Percentiles rank a stretch among this genome's conserved stretches.
phyloP scores from a whole-genome alignment of 2,329 filamentous ascomycete species.

The Aspergillus hortae region DNA sequence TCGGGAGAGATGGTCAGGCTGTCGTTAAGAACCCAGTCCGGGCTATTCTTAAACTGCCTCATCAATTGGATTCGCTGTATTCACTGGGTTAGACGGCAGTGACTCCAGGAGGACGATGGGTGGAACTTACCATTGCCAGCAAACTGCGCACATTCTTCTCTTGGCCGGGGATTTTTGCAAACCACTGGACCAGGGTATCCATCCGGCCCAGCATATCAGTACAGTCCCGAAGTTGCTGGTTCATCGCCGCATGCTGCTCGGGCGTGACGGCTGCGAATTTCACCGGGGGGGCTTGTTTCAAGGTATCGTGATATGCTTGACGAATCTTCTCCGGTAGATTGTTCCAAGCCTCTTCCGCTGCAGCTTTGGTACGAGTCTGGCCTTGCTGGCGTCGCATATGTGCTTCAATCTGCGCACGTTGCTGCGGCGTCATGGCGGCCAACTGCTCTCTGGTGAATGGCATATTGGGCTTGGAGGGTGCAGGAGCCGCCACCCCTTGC shows the following conservation, averaged over 20 bases:
- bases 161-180: conserved; percentile 36
- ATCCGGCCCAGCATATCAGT: conserved; percentile 42
- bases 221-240: conserved; percentile 38
- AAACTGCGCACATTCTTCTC: conserved; percentile 37
- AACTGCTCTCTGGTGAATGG: conserved; percentile 34
- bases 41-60: conserved; percentile 41
- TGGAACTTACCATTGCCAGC: conserved; percentile 34
- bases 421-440: conserved; percentile 39
- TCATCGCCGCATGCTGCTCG: conserved; percentile 37
- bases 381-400: conserved; percentile 33
- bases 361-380: conserved; percentile 30
- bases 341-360: conserved; percentile 37
- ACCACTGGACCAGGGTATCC: conserved; percentile 40
- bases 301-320: conserved; percentile 38
- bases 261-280: conserved; percentile 35
- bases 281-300: conserved; percentile 27
- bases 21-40: conserved; percentile 42
- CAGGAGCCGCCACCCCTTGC: conserved; percentile 18
- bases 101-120: not conserved
- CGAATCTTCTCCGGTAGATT: conserved; percentile 37
- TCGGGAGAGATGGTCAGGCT: conserved; percentile 43
- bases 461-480: conserved; percentile 19
- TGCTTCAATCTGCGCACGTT: conserved; percentile 37
- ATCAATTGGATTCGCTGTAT: conserved; percentile 42
- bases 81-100: not conserved